A percentile compares a stretch with the other conserved stretches of the same genome.
phyloP scores from a whole-genome alignment of 2,329 filamentous ascomycete species.

The Allantophomopsis cytisporea region DNA sequence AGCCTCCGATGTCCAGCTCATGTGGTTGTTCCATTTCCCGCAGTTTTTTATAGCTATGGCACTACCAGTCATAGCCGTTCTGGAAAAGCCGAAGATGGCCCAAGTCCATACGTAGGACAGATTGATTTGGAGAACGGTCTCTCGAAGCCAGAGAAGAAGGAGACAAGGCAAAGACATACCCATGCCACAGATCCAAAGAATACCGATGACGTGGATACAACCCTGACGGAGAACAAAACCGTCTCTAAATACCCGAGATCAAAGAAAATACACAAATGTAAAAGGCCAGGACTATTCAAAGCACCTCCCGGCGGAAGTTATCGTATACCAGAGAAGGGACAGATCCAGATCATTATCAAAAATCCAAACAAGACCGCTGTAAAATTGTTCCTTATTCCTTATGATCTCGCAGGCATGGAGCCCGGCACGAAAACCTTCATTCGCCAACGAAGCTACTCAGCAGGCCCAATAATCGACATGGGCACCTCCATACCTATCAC shows the following conservation, averaged over 20 bases:
- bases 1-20: constrained; percentile 79
- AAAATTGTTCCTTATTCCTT: constrained; percentile 88
- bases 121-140: constrained; percentile 82
- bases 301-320: constrained; percentile 81
- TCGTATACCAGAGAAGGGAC: constrained; percentile 84
- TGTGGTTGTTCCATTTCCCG: constrained; percentile 80
- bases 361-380: constrained; percentile 98
- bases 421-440: constrained; percentile 92
- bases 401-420: constrained; percentile 86
- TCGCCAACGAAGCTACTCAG: constrained; percentile 83
- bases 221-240: constrained; percentile 3
- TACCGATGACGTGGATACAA: constrained; percentile 11
- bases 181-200: constrained; percentile 6
- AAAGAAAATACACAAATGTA: constrained; percentile 31
- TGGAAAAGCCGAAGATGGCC: constrained; percentile 63
- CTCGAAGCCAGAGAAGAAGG: constrained; percentile 29
- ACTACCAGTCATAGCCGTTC: constrained; percentile 44
- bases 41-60: constrained; percentile 90
- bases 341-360: constrained; percentile 93
- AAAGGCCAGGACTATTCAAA: constrained; percentile 27
- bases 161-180: constrained; percentile 22
- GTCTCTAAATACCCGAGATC: constrained; percentile 1
- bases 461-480: constrained; percentile 65
- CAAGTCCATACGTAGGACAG: constrained; percentile 89
- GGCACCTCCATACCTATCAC: constrained; percentile 18